Conservation (phyloP, 2,329 filamentous ascomycete species). For the Lachnellula subtilissima region DNA sequence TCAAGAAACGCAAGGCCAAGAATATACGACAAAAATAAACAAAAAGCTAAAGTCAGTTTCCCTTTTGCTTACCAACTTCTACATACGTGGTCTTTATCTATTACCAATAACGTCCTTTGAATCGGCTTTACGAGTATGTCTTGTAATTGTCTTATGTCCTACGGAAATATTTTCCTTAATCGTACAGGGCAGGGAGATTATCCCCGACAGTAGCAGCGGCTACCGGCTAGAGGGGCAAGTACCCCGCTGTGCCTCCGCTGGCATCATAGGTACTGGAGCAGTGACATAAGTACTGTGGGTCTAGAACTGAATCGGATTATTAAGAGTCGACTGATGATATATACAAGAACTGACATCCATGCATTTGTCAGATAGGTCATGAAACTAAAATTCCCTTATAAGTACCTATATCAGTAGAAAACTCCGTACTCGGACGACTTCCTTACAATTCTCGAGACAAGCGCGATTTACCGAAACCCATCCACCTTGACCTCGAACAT, state of each 20-base stretch:
- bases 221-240: not conserved
- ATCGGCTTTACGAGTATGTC: no score
- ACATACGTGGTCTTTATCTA: not conserved
- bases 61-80: not conserved
- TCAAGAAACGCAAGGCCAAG: constrained; percentile 76
- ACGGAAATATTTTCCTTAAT: not conserved
- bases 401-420: not conserved
- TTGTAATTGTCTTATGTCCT: no score
- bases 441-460: not conserved
- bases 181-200: not conserved
- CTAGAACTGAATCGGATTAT: not conserved
- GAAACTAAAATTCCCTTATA: not conserved
- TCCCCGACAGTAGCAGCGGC: not conserved
- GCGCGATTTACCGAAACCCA: not conserved
- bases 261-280: not conserved
- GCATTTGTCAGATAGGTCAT: not conserved
- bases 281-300: not conserved
- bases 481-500: not conserved
- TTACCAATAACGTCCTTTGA: not conserved
- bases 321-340: not conserved
- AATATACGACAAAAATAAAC: constrained; percentile 55
- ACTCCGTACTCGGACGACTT: not conserved
- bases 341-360: not conserved
- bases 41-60: not conserved
- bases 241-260: not conserved